phyloP scores from a whole-genome alignment of 441 rosid genomes.

The Syzygium syzygioides region DNA sequence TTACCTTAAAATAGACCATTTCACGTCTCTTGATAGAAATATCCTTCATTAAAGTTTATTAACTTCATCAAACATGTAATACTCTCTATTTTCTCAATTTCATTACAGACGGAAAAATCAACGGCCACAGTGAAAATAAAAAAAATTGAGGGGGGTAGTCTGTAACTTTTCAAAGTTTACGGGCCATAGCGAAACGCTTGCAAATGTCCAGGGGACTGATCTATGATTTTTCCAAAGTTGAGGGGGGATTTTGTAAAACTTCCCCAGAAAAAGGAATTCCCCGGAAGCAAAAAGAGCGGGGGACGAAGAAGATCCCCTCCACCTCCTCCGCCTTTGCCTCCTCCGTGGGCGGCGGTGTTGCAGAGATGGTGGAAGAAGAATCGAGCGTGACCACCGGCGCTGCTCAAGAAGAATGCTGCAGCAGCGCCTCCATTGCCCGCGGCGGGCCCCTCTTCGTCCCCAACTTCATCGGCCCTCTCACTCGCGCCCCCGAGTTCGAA shows the following conservation, averaged over 20 bases:
- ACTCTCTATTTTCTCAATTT: background rate
- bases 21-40: background rate
- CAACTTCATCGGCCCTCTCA: conserved; percentile 41
- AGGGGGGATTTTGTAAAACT: background rate
- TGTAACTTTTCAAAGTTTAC: background rate
- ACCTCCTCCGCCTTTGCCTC: background rate
- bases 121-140: background rate
- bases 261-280: background rate
- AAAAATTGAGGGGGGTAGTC: background rate
- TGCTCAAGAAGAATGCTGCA: background rate
- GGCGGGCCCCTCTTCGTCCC: conserved; percentile 64
- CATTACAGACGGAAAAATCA: background rate
- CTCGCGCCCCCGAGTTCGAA: conserved; percentile 43
- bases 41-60: background rate
- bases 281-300: background rate
- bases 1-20: background rate
- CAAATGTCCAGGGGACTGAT: background rate
- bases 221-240: background rate
- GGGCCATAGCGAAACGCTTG: background rate
- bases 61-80: background rate
- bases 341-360: background rate
- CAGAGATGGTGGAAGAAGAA: background rate
- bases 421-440: conserved; percentile 17
- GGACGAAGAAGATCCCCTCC: background rate
- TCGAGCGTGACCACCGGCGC: background rate